Conservation (phyloP, 257 asterid species). For the Solanum pennellii region DNA sequence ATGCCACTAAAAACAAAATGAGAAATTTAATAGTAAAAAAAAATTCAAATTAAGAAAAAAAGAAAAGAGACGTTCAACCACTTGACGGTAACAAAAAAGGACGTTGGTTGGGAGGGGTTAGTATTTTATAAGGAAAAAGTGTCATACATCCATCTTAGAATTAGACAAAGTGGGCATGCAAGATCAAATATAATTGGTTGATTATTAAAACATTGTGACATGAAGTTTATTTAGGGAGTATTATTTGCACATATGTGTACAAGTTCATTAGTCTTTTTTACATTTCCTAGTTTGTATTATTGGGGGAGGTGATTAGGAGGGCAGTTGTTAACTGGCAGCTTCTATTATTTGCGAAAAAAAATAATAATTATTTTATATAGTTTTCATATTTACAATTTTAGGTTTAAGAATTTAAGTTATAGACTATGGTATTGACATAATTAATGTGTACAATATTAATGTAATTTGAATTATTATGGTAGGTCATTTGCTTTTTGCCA, state of each 20-base stretch:
- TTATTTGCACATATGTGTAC: background rate
- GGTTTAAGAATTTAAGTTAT: background rate
- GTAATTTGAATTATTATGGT: background rate
- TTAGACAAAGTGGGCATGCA: background rate
- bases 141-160: background rate
- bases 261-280: background rate
- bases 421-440: background rate
- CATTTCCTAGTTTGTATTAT: background rate
- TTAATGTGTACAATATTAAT: background rate
- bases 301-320: background rate
- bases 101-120: fast-evolving
- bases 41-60: background rate
- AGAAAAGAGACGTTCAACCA: background rate
- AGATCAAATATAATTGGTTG: background rate
- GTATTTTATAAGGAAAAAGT: no score
- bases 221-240: background rate
- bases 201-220: background rate
- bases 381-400: background rate
- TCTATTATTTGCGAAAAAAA: background rate
- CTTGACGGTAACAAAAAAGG: background rate
- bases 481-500: background rate
- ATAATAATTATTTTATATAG: background rate
- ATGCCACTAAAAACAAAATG: background rate
- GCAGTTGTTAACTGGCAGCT: background rate
- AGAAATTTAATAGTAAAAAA: background rate